Evolutionary conservation across 192 early-diverging fungal species (phyloP).

Genomic region (Podila epigama): DNA sequence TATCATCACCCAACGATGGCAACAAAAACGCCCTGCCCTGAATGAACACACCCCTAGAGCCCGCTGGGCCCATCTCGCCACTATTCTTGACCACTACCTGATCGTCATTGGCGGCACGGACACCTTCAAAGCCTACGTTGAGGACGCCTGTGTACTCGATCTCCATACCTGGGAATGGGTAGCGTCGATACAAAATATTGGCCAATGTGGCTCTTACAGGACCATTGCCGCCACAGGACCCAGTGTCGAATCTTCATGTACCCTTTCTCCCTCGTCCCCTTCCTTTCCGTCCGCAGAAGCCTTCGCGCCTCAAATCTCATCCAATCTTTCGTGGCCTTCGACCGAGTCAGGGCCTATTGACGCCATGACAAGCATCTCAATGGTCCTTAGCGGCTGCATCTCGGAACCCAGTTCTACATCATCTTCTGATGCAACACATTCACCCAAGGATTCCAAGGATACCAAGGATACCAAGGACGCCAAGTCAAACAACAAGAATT

Average conservation of each 20-base stretch:
- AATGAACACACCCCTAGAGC: constrained; percentile 35
- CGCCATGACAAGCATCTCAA: constrained; percentile 34
- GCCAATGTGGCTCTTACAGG: constrained; percentile 43
- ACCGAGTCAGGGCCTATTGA: constrained; percentile 24
- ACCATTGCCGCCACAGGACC: constrained; percentile 42
- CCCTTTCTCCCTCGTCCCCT: constrained; percentile 18
- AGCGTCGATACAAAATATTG: constrained; percentile 37
- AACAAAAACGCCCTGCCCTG: constrained; percentile 21
- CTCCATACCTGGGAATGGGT: constrained; percentile 47
- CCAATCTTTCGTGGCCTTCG: constrained; percentile 27
- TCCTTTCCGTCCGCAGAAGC: constrained; percentile 38
- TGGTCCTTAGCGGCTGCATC: constrained; percentile 39
- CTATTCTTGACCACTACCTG: constrained; percentile 30
- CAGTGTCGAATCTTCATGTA: constrained; percentile 1
- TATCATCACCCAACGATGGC: constrained; percentile 39
- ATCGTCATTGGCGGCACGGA: constrained; percentile 47
- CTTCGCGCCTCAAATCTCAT: constrained; percentile 16
- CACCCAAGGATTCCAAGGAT: not conserved
- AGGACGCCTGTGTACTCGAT: constrained; percentile 44
- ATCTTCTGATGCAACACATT: constrained; percentile 11
- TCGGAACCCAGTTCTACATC: constrained; percentile 29
- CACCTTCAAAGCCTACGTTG: constrained; percentile 29
- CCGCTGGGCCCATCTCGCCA: constrained; percentile 46
- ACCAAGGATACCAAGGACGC: not conserved
- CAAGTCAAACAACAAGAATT: constrained; percentile 9